Conservation (phyloP, 2,329 filamentous ascomycete species). For the Aureobasidium subglaciale region DNA sequence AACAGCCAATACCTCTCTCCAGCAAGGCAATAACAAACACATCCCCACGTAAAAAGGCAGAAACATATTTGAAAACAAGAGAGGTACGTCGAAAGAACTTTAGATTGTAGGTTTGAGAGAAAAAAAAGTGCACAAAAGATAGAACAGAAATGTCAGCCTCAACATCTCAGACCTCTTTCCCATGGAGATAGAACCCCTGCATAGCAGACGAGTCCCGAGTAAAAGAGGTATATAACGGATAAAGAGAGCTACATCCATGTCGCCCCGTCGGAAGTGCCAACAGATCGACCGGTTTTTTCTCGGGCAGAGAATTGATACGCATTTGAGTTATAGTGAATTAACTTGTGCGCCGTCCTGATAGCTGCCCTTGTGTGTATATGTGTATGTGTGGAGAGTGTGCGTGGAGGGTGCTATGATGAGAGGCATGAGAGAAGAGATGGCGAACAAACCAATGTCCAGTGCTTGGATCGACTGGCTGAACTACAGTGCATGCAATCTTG, state of each 20-base stretch:
- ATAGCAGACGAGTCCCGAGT: conserved; percentile 6
- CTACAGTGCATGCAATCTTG: not conserved
- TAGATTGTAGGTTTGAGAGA: too few species aligned
- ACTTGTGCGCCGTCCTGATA: conserved; percentile 14
- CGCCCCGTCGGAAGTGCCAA: conserved; percentile 10
- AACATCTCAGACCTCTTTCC: not conserved
- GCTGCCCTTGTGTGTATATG: conserved; percentile 5
- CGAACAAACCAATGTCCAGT: not conserved
- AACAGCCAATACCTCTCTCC: too few species aligned
- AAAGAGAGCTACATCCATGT: conserved; percentile 8
- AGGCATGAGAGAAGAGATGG: not conserved
- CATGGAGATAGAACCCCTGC: conserved; percentile 3
- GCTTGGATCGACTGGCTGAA: too few species aligned
- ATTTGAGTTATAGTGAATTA: conserved; percentile 12
- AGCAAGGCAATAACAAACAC: too few species aligned
- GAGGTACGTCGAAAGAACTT: too few species aligned
- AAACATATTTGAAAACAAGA: too few species aligned
- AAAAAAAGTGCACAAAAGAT: too few species aligned
- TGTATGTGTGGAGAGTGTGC: too few species aligned
- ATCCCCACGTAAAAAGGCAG: too few species aligned
- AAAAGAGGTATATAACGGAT: conserved; percentile 1
- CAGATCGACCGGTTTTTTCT: conserved; percentile 2
- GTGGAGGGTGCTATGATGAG: not conserved
- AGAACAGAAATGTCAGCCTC: not conserved
- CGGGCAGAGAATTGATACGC: conserved; percentile 14